Evolutionary conservation across 345 rosid genomes (phyloP).

Genomic region (Geranium rotundifolium): DNA sequence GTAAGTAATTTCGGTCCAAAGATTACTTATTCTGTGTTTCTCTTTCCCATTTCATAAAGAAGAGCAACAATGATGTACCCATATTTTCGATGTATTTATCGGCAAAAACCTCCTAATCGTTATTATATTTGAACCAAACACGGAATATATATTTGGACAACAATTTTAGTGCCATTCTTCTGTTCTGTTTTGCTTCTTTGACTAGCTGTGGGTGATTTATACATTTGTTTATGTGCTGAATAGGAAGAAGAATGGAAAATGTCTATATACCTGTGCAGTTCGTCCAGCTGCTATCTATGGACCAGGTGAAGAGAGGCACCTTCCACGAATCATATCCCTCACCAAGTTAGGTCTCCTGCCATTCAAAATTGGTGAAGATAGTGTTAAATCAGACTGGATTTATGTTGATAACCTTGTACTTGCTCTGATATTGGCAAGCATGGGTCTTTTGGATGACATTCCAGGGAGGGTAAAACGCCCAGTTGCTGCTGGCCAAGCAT

Average conservation of each 20-base stretch:
- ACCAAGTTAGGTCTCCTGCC: constrained; percentile 56
- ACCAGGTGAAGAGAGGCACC: constrained; percentile 89
- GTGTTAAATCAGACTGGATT: constrained; percentile 79
- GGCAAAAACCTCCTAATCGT: too few relatives aligned
- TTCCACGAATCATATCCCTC: constrained; percentile 68
- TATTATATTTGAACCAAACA: not conserved
- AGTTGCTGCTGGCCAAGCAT: constrained; percentile 84
- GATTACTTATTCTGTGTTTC: too few relatives aligned
- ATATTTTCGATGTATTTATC: too few relatives aligned
- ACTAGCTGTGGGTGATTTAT: not conserved
- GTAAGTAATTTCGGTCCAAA: constrained; percentile 28
- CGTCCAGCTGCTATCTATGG: constrained; percentile 97
- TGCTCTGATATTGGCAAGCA: constrained; percentile 70
- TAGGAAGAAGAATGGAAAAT: constrained; percentile 46
- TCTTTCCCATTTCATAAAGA: too few relatives aligned
- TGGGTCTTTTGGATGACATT: constrained; percentile 85
- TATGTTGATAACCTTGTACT: constrained; percentile 84
- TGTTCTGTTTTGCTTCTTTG: not conserved
- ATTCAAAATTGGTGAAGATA: constrained; percentile 56
- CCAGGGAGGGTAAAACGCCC: constrained; percentile 58
- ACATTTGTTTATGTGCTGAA: constrained; percentile 6
- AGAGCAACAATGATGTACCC: too few relatives aligned
- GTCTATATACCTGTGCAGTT: constrained; percentile 63
- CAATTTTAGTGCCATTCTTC: not conserved
- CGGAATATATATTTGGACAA: not conserved